Percentiles rank a stretch among this genome's conserved stretches.
These are phyloP conservation scores for Pseudocercospora pini-densiflorae DNA, from an alignment of 2,329 filamentous ascomycete species.

Conservation along the genomic window DNA sequence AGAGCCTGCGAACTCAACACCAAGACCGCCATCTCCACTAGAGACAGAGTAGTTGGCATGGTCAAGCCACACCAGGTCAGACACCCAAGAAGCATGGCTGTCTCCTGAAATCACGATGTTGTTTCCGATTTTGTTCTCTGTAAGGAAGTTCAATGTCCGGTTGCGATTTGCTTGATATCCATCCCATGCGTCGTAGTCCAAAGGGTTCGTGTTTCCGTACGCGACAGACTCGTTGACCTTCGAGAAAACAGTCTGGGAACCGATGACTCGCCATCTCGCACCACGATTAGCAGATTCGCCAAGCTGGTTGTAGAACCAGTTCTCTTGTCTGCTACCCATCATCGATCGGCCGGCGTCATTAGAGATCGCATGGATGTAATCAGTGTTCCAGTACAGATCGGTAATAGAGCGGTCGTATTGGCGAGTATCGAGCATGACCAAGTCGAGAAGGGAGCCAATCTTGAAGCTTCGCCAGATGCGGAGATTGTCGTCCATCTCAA, in stretches of 20 bases:
- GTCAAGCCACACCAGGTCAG: conserved; percentile 52
- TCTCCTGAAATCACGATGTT: conserved; percentile 76
- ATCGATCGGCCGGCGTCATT: conserved; percentile 70
- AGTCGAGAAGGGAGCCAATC: conserved; percentile 67
- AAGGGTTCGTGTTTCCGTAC: conserved; percentile 49
- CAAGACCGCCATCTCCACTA: conserved; percentile 48
- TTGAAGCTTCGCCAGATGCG: conserved; percentile 71
- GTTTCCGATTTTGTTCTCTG: conserved; percentile 70
- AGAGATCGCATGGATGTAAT: conserved; percentile 56
- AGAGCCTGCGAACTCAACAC: conserved; percentile 63
- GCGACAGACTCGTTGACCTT: conserved; percentile 56
- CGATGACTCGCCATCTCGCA: conserved; percentile 72
- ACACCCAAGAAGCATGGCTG: conserved; percentile 66
- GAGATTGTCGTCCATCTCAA: conserved; percentile 71
- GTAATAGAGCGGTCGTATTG: conserved; percentile 72
- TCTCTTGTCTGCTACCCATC: conserved; percentile 74
- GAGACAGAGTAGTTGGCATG: conserved; percentile 43
- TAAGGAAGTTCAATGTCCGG: conserved; percentile 69
- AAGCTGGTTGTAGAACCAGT: conserved; percentile 68
- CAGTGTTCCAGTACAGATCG: conserved; percentile 48
- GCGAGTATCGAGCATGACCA: conserved; percentile 71
- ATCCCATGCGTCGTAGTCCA: conserved; percentile 65
- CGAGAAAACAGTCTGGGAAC: conserved; percentile 71
- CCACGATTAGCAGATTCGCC: conserved; percentile 59
- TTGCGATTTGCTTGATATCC: conserved; percentile 74